phyloP scores from a whole-genome alignment of 176 grass and related monocot genomes.

The Urochloa ruziziensis region DNA sequence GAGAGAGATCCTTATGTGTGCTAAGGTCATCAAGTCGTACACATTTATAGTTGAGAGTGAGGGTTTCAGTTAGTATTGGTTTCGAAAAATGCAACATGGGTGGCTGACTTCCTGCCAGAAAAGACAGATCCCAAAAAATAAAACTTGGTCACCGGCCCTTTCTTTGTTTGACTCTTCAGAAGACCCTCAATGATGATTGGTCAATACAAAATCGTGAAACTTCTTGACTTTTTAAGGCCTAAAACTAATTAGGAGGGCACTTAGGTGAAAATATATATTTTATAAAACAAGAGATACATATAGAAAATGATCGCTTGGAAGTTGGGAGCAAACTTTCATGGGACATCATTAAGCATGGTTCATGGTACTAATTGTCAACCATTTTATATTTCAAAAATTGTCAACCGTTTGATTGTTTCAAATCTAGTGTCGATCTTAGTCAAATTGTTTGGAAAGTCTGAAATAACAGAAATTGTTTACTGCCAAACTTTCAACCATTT shows the following conservation, averaged over 20 bases:
- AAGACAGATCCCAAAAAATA: not conserved
- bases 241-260: not conserved
- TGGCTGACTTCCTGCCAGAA: constrained; percentile 23
- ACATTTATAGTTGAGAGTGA: constrained; percentile 33
- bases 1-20: constrained; percentile 9
- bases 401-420: constrained; percentile 9
- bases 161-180: not conserved
- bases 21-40: not conserved
- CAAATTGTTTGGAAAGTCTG: not conserved
- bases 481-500: not conserved
- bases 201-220: constrained; percentile 7
- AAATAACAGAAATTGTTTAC: not conserved
- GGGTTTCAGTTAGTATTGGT: not conserved
- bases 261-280: not conserved
- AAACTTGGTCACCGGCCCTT: not conserved
- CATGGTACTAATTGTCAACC: not conserved
- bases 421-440: not conserved
- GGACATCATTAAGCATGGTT: not conserved
- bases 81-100: constrained; percentile 12
- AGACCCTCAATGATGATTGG: constrained; percentile 25
- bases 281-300: constrained; percentile 9
- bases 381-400: not conserved
- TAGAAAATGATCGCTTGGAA: not conserved
- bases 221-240: constrained; percentile 13
- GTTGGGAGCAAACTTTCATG: not conserved